A percentile compares a stretch with the other conserved stretches of the same genome.
These are phyloP conservation scores for Serendipita indica DNA, from an alignment of 768 basidiomycete genomes.

Conservation along the genomic window DNA sequence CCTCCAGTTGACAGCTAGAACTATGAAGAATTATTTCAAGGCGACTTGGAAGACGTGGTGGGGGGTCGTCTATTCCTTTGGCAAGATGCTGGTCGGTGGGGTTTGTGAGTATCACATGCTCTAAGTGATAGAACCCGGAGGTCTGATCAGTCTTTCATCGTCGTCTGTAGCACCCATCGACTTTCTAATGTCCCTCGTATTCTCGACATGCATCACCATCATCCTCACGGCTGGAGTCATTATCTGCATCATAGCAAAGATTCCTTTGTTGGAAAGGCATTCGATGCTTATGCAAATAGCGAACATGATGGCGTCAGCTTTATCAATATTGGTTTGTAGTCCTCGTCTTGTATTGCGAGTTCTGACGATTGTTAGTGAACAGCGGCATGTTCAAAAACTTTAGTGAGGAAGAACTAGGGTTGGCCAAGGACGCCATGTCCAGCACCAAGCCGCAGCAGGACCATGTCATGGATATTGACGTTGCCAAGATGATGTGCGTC, in stretches of 20 bases:
- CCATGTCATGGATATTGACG: constrained; percentile 13
- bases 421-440: neutral
- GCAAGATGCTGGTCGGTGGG: neutral
- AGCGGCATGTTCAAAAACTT: constrained; percentile 2
- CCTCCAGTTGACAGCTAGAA: neutral
- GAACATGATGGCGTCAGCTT: constrained; percentile 8
- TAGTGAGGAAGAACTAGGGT: neutral
- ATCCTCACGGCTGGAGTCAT: constrained; percentile 1
- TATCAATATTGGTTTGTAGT: neutral
- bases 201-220: neutral
- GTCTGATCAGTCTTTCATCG: too few relatives aligned
- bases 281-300: neutral
- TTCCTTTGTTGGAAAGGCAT: neutral
- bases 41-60: constrained; percentile 2
- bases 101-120: neutral
- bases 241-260: neutral
- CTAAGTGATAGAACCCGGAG: neutral
- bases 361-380: neutral
- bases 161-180: constrained; percentile 1
- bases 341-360: neutral
- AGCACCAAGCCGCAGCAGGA: constrained; percentile 1
- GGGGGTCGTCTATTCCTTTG: neutral
- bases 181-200: neutral
- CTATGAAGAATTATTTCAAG: neutral
- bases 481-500: constrained; percentile 15